Conservation (phyloP, 768 basidiomycete genomes). For the Nidula microcarpa region DNA sequence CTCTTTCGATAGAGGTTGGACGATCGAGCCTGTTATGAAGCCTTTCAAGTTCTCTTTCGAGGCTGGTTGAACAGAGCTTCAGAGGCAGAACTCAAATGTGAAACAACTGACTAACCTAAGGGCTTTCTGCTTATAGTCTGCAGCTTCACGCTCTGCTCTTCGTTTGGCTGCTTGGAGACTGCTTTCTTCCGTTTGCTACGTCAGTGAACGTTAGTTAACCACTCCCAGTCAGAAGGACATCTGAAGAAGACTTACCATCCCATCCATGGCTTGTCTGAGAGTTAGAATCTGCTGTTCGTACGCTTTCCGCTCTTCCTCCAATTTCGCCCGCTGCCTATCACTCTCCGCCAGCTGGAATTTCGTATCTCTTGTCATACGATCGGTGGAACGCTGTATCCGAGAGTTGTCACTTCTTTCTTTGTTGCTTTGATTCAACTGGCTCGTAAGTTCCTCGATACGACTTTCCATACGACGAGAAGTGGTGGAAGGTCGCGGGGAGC, state of each 20-base stretch:
- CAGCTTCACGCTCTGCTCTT: slow-evolving; percentile 73
- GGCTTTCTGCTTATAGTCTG: slow-evolving; percentile 67
- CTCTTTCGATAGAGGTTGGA: slow-evolving; percentile 36
- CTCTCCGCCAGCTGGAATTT: slow-evolving; percentile 55
- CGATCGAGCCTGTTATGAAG: slow-evolving; percentile 62
- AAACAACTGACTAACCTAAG: slow-evolving; percentile 47
- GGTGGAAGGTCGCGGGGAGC: slow-evolving; percentile 53
- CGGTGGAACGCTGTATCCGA: slow-evolving; percentile 32
- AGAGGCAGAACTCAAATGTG: neutral
- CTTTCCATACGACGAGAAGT: slow-evolving; percentile 60
- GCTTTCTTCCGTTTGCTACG: slow-evolving; percentile 67
- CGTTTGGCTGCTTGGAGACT: slow-evolving; percentile 70
- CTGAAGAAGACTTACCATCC: slow-evolving; percentile 41
- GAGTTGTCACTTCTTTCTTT: slow-evolving; percentile 45
- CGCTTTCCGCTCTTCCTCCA: slow-evolving; percentile 63
- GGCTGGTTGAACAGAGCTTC: slow-evolving; percentile 24
- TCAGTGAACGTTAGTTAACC: slow-evolving; percentile 4
- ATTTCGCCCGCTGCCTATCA: slow-evolving; percentile 54
- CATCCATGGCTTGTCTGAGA: slow-evolving; percentile 59
- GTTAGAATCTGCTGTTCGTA: slow-evolving; percentile 56
- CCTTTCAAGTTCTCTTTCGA: slow-evolving; percentile 68
- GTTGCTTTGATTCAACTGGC: slow-evolving; percentile 49
- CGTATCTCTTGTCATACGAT: slow-evolving; percentile 42
- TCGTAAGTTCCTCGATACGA: slow-evolving; percentile 70
- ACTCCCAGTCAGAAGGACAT: neutral